Percentiles rank a stretch among this genome's conserved stretches.
These are phyloP conservation scores for Geotrichum ghanense DNA, from an alignment of 805 yeast genomes.

Conservation along the genomic window DNA sequence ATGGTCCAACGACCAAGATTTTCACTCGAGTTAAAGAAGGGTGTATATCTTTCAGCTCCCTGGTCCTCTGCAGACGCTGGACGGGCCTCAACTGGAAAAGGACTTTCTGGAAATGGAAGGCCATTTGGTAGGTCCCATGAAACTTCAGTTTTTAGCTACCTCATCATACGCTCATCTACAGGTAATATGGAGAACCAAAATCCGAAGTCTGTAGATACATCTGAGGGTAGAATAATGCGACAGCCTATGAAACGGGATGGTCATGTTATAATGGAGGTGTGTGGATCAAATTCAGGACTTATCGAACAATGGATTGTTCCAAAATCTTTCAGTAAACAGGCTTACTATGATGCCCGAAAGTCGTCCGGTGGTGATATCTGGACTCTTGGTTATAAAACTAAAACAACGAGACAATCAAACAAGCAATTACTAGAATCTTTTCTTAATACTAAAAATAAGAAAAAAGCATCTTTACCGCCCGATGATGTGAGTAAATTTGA, in stretches of 20 bases:
- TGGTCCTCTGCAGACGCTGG: slow-evolving; percentile 57
- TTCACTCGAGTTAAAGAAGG: slow-evolving; percentile 75
- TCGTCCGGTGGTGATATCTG: slow-evolving; percentile 77
- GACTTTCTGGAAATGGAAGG: slow-evolving; percentile 65
- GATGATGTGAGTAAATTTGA: slow-evolving; percentile 3
- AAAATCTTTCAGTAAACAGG: slow-evolving; percentile 58
- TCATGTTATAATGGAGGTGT: slow-evolving; percentile 68
- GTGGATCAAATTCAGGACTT: slow-evolving; percentile 62
- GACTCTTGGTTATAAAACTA: slow-evolving; percentile 59
- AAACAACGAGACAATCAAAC: slow-evolving; percentile 25
- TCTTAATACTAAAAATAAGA: background rate
- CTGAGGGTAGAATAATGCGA: slow-evolving; percentile 42
- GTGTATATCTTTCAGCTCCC: slow-evolving; percentile 54
- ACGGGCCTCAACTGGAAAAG: slow-evolving; percentile 36
- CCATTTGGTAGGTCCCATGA: slow-evolving; percentile 62
- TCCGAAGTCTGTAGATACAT: slow-evolving; percentile 14
- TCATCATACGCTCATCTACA: slow-evolving; percentile 57
- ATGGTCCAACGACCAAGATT: slow-evolving; percentile 68
- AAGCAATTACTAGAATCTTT: slow-evolving; percentile 7
- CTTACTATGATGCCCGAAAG: slow-evolving; percentile 85
- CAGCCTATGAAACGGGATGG: slow-evolving; percentile 71
- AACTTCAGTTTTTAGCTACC: slow-evolving; percentile 59
- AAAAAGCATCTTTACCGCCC: slow-evolving; percentile 2
- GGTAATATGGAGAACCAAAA: slow-evolving; percentile 11
- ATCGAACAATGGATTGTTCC: slow-evolving; percentile 85